A percentile compares a stretch with the other conserved stretches of the same genome.
Evolutionary conservation across 176 grass and related monocot genomes (phyloP).

Genomic region (Oryza australiensis): DNA sequence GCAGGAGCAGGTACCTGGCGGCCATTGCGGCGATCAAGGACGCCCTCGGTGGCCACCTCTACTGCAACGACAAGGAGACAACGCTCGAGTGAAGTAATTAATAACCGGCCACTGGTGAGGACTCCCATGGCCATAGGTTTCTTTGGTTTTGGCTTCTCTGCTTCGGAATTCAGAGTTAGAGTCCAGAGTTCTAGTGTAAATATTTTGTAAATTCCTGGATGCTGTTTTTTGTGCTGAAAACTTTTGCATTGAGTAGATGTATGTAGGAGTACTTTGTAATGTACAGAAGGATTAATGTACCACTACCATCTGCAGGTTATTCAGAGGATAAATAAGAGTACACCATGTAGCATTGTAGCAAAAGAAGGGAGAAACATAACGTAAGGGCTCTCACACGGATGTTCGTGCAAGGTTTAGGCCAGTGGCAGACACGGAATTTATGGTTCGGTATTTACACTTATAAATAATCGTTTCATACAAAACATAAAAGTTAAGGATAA

Average conservation of each 20-base stretch:
- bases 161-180: not conserved
- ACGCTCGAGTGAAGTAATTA: not conserved
- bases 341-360: no score
- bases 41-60: conserved; percentile 35
- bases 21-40: conserved; percentile 44
- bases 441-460: no score
- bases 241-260: not conserved
- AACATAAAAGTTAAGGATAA: no score
- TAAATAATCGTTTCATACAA: no score
- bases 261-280: not conserved
- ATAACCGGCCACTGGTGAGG: not conserved
- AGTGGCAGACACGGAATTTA: no score
- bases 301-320: not conserved
- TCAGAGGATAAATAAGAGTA: not conserved
- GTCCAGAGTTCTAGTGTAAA: not conserved
- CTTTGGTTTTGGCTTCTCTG: not conserved
- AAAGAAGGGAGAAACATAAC: no score
- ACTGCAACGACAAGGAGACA: conserved; percentile 39
- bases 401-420: no score
- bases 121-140: not conserved
- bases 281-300: not conserved
- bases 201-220: conserved; percentile 31
- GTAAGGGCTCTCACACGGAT: no score
- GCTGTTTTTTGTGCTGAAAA: not conserved
- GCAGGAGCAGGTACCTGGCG: conserved; percentile 50